Base-by-base conservation (phyloP, 345 rosid species). In the Moricandia arvensis region DNA sequence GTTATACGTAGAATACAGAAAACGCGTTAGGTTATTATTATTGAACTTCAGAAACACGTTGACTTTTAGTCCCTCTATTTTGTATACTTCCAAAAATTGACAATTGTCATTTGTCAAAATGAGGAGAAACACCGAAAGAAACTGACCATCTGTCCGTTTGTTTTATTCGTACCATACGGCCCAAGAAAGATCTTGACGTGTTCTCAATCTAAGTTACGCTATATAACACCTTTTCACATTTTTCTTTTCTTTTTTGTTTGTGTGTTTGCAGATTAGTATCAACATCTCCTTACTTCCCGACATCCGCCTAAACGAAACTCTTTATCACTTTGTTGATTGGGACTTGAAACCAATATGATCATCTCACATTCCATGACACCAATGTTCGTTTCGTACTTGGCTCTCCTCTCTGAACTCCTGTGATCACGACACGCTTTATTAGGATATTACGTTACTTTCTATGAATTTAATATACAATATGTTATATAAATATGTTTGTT, bases 251-350 rank as follows among this genome's bases (percentile, higher is more conserved):
- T 37, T 15, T 37, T 58, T 47, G 31, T 24, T 24, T 55, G 61
- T 57, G 33, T 77, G 11, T 58, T 21, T 73, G 74, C 81, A 79
- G 81, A 62, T 8, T 79, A 73, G 66, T 79, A 57, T 73, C 78
- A 15, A 63, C 73, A 43, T 73, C 78, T 73, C 78, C 81, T 53
- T 79, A 72, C 68, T 61, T 11, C 31, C 77, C 64, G 33, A 71
- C 76, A 59, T 61, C 60, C 6, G 41, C 66, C 41, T 79, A 62
- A 67, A 61, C 13, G 17, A 7, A 30, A 21, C 54, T 69, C 45
- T 53, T 6, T 7, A 30, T 26, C 33, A 24, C 13, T 31, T 9
- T 61, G 45, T 26, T 1, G 38, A 33, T 65, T 65, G 43, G 16
- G 62, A 64, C 60, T 45, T 45, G 60, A 11, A 71, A 63, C 61